Base-by-base conservation (phyloP, 2,329 filamentous ascomycete genomes). In the Botryotinia globosa region DNA sequence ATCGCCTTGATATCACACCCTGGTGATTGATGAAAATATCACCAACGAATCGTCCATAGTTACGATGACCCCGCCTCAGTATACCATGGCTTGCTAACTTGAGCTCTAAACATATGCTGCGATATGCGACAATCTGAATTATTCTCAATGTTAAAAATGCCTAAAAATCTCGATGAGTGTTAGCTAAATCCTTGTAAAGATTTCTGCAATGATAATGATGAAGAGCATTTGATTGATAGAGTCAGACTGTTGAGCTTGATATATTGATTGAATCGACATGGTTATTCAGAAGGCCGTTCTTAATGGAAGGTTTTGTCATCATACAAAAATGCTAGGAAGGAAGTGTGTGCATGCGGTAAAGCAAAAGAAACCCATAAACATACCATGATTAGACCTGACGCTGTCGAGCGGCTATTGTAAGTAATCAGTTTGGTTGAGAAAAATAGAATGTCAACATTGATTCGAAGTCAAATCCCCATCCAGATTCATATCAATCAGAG, bases 191-290 rank as follows among this genome's bases (percentile, higher is more conserved):
- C 39, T 32, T 14, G 6, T 29, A 1, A 34, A 68, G 16, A 32
- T 54, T 32, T 18, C 39, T 29, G 20, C n/a, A 34, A 68, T 9
- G 48, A 63, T 16, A 64, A 44, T 44, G 22, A 44, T 62, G 12
- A 42, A 32, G 67, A 18, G 56, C 34, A 37, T 59, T 69, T 56
- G 48, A 54, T 67, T 32, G 63, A 64, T 45, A 65, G 54, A 69
- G 71, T 89, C 87, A 89, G 87, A 89, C 86, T 88, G 86, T 88
- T 88, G 86, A 89, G 87, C 87, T 89, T 89, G 87, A 88, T 86
- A 83, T 82, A 82, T 83, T 76, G 77, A 78, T 76, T 80, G 77
- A 82, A 83, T 89, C 87, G 85, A 88, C 87, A 89, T 85, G 80
- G 79, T 75, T 78, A 82, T 88, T 90, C 86, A 86, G 88, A 87